phyloP scores from a whole-genome alignment of 1,284 basidiomycete species.

The Tilletia caries region DNA sequence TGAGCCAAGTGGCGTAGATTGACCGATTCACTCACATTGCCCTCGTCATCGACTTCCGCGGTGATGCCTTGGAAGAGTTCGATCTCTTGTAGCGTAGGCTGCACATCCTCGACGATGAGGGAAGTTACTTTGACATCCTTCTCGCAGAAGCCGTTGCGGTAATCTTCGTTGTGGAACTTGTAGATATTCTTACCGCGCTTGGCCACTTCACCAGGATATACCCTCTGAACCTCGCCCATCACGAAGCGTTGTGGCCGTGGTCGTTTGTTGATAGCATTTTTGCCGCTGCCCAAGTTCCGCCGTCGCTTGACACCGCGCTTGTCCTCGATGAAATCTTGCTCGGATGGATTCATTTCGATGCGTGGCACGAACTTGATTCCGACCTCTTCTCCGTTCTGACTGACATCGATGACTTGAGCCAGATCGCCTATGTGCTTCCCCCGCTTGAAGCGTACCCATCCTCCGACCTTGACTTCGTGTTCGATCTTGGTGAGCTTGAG shows the following conservation, averaged over 20 bases:
- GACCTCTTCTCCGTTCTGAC: conserved; percentile 88
- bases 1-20: too few species aligned
- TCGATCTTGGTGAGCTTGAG: conserved; percentile 94
- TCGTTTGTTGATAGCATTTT: conserved; percentile 61
- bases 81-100: too few species aligned
- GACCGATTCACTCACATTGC: too few species aligned
- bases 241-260: conserved; percentile 92
- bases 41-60: too few species aligned
- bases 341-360: conserved; percentile 72
- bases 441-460: conserved; percentile 90
- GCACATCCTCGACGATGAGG: conserved; percentile 81
- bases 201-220: conserved; percentile 63
- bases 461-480: conserved; percentile 75
- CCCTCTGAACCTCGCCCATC: conserved; percentile 83
- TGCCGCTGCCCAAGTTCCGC: conserved; percentile 43
- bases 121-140: conserved; percentile 86
- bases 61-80: too few species aligned
- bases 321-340: conserved; percentile 53
- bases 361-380: too few species aligned
- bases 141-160: conserved; percentile 89
- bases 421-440: conserved; percentile 93
- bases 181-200: conserved; percentile 60
- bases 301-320: conserved; percentile 52
- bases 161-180: conserved; percentile 89
- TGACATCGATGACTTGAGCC: conserved; percentile 89